Conservation (phyloP, 2,329 filamentous ascomycete genomes). For the Curvularia lunata region DNA sequence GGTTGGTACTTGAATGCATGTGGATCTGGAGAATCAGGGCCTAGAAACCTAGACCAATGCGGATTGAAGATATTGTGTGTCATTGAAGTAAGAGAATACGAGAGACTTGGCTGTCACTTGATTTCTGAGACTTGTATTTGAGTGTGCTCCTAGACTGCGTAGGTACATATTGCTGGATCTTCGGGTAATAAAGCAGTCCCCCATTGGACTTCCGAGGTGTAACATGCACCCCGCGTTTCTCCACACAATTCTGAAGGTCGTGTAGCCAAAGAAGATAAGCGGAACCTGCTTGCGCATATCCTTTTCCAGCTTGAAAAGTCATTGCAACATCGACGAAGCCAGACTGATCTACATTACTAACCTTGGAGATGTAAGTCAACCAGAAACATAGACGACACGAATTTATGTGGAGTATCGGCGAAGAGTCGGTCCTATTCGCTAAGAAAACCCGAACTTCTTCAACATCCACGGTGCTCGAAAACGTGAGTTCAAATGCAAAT, state of each 20-base stretch:
- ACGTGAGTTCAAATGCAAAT: neutral
- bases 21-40: conserved; percentile 32
- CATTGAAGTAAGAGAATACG: conserved; percentile 12
- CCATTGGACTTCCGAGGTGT: neutral
- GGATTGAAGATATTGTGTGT: conserved; percentile 32
- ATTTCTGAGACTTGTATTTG: neutral
- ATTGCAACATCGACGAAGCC: neutral
- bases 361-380: neutral
- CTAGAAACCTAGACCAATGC: conserved; percentile 37
- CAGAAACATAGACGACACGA: conserved; percentile 11
- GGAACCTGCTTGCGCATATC: neutral
- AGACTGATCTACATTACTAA: no score
- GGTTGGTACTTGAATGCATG: conserved; percentile 30
- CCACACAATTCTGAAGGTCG: neutral
- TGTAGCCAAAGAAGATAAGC: neutral
- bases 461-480: neutral
- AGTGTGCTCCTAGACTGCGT: no score
- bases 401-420: neutral
- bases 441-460: neutral
- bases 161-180: neutral
- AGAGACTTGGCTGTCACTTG: neutral
- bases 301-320: neutral
- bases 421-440: neutral
- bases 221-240: neutral
- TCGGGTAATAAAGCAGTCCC: neutral